phyloP scores from a whole-genome alignment of 352 stramenopile genomes.

The Pythium insidiosum region DNA sequence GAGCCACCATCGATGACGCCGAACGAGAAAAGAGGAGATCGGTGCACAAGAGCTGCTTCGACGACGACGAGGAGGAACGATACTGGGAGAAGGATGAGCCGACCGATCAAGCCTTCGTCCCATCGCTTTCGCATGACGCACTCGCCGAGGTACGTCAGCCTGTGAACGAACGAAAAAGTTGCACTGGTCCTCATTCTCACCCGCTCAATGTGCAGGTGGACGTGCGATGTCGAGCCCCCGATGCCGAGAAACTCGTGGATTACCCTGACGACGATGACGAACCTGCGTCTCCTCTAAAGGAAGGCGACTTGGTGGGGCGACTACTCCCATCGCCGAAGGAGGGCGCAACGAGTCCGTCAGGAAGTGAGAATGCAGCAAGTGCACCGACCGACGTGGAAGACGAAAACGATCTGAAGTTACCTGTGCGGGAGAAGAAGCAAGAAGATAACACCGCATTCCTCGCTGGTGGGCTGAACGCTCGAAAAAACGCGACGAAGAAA shows the following conservation, averaged over 20 bases:
- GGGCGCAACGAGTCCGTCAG: not conserved
- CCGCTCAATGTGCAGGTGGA: constrained; percentile 22
- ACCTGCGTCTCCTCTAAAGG: constrained; percentile 17
- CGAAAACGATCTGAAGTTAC: constrained; percentile 51
- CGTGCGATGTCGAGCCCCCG: constrained; percentile 26
- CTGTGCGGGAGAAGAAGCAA: constrained; percentile 44
- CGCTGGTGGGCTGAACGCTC: constrained; percentile 23
- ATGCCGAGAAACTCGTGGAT: constrained; percentile 55
- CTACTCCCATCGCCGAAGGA: constrained; percentile 14
- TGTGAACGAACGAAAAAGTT: not conserved
- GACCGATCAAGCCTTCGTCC: constrained; percentile 22
- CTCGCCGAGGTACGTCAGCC: constrained; percentile 29
- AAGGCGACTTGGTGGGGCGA: constrained; percentile 31
- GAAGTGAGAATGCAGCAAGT: not conserved
- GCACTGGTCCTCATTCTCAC: not conserved
- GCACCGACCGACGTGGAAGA: constrained; percentile 6
- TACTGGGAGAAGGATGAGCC: constrained; percentile 75
- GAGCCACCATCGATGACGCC: constrained; percentile 9
- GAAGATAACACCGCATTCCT: constrained; percentile 52
- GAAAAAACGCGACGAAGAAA: constrained; percentile 35
- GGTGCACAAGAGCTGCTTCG: constrained; percentile 29
- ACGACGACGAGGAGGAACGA: constrained; percentile 70
- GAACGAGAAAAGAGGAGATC: constrained; percentile 38
- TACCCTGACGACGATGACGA: constrained; percentile 63
- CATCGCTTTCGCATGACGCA: constrained; percentile 29